Percentiles rank a stretch among this genome's conserved stretches.
Evolutionary conservation across 768 basidiomycete species (phyloP).

Genomic region (Termitomyces bulborhizus): DNA sequence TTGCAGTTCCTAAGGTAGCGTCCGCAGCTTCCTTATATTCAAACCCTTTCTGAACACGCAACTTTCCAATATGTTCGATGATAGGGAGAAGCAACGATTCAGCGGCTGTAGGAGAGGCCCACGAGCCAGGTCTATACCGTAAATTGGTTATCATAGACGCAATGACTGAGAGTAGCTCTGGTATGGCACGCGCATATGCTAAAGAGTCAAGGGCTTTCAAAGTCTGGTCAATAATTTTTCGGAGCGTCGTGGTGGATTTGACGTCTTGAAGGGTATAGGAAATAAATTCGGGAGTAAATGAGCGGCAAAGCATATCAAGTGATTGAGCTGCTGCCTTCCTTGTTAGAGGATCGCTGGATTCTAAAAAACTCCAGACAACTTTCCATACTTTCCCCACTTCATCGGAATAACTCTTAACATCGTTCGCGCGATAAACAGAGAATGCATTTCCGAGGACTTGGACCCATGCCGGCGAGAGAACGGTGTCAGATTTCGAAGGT

Average conservation of each 20-base stretch:
- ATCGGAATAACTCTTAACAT: slow-evolving; percentile 41
- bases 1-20: slow-evolving; percentile 67
- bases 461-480: slow-evolving; percentile 74
- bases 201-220: slow-evolving; percentile 68
- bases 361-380: slow-evolving; percentile 70
- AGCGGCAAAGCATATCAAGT: slow-evolving; percentile 58
- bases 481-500: slow-evolving; percentile 62
- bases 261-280: slow-evolving; percentile 41
- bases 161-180: slow-evolving; percentile 71
- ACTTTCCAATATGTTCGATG: slow-evolving; percentile 63
- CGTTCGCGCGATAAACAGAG: slow-evolving; percentile 50
- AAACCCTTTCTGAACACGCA: slow-evolving; percentile 76
- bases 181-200: slow-evolving; percentile 66
- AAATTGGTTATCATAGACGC: slow-evolving; percentile 65
- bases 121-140: slow-evolving; percentile 38
- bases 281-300: slow-evolving; percentile 64
- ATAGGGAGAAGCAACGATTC: slow-evolving; percentile 66
- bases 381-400: slow-evolving; percentile 70
- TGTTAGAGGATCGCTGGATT: slow-evolving; percentile 54
- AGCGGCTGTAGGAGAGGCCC: slow-evolving; percentile 47
- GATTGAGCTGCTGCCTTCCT: slow-evolving; percentile 61
- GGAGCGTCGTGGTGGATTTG: slow-evolving; percentile 47
- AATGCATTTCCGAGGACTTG: slow-evolving; percentile 68
- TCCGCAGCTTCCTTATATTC: slow-evolving; percentile 90
- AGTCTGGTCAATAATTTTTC: slow-evolving; percentile 56